Conservation (phyloP, 768 basidiomycete genomes). For the Lentinula sp. region DNA sequence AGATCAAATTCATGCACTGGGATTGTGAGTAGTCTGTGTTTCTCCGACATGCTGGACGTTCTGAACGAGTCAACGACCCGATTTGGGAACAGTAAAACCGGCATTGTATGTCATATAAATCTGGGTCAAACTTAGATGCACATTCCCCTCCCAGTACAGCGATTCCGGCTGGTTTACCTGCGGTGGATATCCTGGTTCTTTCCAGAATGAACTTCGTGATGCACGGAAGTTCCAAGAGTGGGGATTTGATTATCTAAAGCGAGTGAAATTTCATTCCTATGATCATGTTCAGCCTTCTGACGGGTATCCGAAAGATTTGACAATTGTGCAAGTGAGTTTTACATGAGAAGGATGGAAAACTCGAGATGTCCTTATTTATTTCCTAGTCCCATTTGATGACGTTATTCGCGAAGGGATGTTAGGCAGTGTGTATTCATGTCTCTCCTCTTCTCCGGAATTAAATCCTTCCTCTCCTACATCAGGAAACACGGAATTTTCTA, state of each 20-base stretch:
- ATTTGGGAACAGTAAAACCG: conserved; percentile 27
- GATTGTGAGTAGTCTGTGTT: conserved; percentile 38
- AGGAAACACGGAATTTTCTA: too few species aligned
- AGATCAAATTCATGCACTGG: conserved; percentile 48
- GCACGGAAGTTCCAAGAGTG: conserved; percentile 51
- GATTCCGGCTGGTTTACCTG: conserved; percentile 70
- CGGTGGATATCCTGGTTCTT: conserved; percentile 59
- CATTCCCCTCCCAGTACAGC: conserved; percentile 33
- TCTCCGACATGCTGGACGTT: background rate
- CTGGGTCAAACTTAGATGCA: background rate
- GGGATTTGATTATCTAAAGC: conserved; percentile 70
- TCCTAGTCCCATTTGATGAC: conserved; percentile 49
- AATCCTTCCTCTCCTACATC: background rate
- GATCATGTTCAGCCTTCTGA: background rate
- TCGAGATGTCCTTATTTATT: background rate
- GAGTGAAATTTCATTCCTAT: conserved; percentile 9
- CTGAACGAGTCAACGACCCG: background rate
- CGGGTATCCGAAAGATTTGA: conserved; percentile 26
- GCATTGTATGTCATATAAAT: conserved; percentile 26
- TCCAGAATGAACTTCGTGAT: conserved; percentile 53
- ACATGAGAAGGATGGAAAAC: background rate
- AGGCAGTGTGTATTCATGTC: conserved; percentile 35
- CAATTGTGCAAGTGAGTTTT: conserved; percentile 43
- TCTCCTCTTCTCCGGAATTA: background rate
- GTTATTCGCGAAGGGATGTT: conserved; percentile 51